These are phyloP conservation scores for Blastobotrys illinoisensis DNA, from an alignment of 1,139 yeast species.

Conservation along the genomic window DNA sequence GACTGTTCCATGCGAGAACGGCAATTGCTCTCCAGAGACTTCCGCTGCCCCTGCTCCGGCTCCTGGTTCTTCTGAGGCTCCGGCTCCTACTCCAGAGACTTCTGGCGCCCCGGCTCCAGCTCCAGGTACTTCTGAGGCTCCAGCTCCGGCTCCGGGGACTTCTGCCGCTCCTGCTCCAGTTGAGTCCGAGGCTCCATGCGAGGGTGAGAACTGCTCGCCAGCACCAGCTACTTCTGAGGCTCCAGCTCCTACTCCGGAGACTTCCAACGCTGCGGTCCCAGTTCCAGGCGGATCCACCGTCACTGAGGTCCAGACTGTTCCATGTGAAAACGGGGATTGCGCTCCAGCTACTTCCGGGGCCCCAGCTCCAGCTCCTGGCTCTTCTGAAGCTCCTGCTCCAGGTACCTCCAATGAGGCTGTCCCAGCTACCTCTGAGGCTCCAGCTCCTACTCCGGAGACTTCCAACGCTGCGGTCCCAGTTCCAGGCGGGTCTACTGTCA, in stretches of 20 bases:
- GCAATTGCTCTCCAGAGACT: neutral
- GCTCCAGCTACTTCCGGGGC: no score
- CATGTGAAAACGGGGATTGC: no score
- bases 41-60: no score
- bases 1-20: neutral
- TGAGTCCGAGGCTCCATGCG: no score
- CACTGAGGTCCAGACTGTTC: neutral
- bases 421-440: neutral
- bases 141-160: neutral
- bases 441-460: no score
- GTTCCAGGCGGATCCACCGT: neutral
- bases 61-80: neutral
- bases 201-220: no score
- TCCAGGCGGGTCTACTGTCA: neutral
- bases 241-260: no score
- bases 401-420: neutral
- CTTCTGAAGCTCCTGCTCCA: neutral
- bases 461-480: neutral
- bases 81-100: slow-evolving; percentile 5
- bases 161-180: neutral
- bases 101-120: neutral
- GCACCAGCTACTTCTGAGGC: no score
- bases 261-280: no score
- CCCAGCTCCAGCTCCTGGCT: no score
- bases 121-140: neutral